Evolutionary conservation across 2,329 filamentous ascomycete species (phyloP), one percentile per base, ranked within the genome.

Genomic region (Aspergillus brunneoviolaceus): DNA sequence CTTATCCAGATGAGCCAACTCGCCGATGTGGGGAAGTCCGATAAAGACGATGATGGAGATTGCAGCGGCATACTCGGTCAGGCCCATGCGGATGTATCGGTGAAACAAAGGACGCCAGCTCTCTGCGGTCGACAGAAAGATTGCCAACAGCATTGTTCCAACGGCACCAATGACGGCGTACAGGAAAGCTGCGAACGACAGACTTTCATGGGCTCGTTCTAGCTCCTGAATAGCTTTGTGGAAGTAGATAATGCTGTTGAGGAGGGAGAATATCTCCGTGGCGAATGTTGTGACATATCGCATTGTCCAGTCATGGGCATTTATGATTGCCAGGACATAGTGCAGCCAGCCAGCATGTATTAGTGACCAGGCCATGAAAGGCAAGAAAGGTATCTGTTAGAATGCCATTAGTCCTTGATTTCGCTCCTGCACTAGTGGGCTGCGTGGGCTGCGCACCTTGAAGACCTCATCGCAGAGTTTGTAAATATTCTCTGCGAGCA

Each of bases 241-340:
- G 67, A 89, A 87, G 73, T 89, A 89, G 65, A 89, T 88, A 60
- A 89, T 82, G 65, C 84, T 87, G 72, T 89, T 89, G 29, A 89
- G 76, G 9, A 89, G 78, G 2, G 85, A 86, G 70, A 89, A 89
- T 57, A 89, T 87, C 69, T 89, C 87, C 49, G 84, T 86, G 61
- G 81, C 86, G 71, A 88, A 89, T 21, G 82, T 85, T 2, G 87
- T 89, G 52, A 89, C 87, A 71, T 89, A 89, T 66, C 84, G 80
- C 87, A 89, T 89, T 0, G 86, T 89, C 84, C 85, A 89, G 72
- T 88, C 86, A 68, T 89, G 86, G 4, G 86, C 86, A 71, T 89
- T 89, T 73, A 88, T 83, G 54, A 88, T 82, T 57, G 86, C 86
- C 12, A 89, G 78, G 3, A 88, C 72, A 65, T 83, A 84, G 68